Percentiles rank a stretch among this genome's conserved stretches.
Evolutionary conservation across 2,329 filamentous ascomycete species (phyloP).

Genomic region (Alternaria sp.): DNA sequence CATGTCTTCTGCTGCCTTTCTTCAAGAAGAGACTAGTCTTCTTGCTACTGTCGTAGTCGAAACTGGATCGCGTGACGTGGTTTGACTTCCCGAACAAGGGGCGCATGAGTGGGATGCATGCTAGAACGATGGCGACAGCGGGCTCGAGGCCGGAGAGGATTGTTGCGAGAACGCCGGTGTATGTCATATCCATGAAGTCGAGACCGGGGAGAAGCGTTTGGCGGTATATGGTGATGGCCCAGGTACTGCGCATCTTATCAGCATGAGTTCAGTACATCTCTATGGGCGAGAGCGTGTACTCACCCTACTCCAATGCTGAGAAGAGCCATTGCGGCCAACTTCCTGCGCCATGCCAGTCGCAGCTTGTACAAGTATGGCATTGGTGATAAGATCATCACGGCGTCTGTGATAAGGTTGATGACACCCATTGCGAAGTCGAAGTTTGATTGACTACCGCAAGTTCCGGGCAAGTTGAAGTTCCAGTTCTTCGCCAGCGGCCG

Average conservation of each 20-base stretch:
- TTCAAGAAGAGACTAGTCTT: conserved; percentile 4
- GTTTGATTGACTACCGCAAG: conserved; percentile 23
- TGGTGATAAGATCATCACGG: conserved; percentile 21
- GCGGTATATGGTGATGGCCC: conserved; percentile 32
- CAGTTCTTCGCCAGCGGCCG: conserved; percentile 24
- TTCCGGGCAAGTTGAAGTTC: conserved; percentile 19
- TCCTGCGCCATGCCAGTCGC: conserved; percentile 15
- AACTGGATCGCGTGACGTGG: neutral
- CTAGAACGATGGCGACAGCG: conserved; percentile 26
- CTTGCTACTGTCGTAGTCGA: conserved; percentile 1
- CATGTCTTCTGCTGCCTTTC: neutral
- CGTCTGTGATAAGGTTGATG: conserved; percentile 28
- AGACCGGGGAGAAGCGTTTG: conserved; percentile 17
- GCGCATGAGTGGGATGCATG: conserved; percentile 27
- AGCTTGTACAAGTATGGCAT: conserved; percentile 27
- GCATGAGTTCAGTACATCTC: neutral
- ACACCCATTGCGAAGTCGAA: conserved; percentile 18
- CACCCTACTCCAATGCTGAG: conserved; percentile 29
- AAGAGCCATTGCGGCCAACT: conserved; percentile 20
- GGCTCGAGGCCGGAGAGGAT: conserved; percentile 28
- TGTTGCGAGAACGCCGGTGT: conserved; percentile 24
- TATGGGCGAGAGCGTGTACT: neutral
- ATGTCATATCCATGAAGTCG: conserved; percentile 26
- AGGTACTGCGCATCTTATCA: conserved; percentile 17
- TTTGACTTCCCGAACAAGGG: conserved; percentile 10